Percentiles rank a stretch among this genome's conserved stretches.
phyloP scores from a whole-genome alignment of 306 rosid genomes.

The Urtica urens region DNA sequence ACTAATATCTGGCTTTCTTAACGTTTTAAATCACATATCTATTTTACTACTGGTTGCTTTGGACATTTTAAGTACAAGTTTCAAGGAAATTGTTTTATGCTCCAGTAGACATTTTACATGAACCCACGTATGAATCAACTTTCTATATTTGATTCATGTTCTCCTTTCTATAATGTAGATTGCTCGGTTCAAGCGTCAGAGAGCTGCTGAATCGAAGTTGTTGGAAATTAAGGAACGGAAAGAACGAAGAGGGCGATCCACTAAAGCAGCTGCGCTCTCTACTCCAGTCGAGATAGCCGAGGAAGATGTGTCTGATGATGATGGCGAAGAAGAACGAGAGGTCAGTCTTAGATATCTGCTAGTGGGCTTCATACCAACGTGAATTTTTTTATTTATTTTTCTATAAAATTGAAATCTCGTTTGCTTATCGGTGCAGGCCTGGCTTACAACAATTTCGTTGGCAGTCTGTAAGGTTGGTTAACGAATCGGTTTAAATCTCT shows the following conservation, averaged over 20 bases:
- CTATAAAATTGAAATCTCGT: slow-evolving; percentile 2
- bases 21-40: no score
- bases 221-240: slow-evolving; percentile 89
- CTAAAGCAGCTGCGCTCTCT: slow-evolving; percentile 81
- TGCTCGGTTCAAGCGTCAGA: slow-evolving; percentile 72
- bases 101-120: no score
- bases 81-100: no score
- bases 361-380: background rate
- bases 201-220: slow-evolving; percentile 83
- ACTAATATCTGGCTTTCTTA: no score
- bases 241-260: slow-evolving; percentile 85
- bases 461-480: slow-evolving; percentile 79
- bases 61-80: no score
- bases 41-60: no score
- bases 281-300: slow-evolving; percentile 89
- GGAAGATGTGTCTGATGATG: slow-evolving; percentile 81
- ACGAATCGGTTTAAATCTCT: slow-evolving; percentile 7
- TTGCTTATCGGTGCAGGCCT: slow-evolving; percentile 57
- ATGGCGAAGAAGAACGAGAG: slow-evolving; percentile 96
- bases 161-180: slow-evolving; percentile 39
- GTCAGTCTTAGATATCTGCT: slow-evolving; percentile 29
- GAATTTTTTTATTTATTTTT: slow-evolving; percentile 1
- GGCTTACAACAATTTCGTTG: slow-evolving; percentile 71
- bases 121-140: no score
- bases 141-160: slow-evolving; percentile 1